Base-by-base conservation (phyloP, 148 eudicot genomes). In the Vaccinium vitisidaea region DNA sequence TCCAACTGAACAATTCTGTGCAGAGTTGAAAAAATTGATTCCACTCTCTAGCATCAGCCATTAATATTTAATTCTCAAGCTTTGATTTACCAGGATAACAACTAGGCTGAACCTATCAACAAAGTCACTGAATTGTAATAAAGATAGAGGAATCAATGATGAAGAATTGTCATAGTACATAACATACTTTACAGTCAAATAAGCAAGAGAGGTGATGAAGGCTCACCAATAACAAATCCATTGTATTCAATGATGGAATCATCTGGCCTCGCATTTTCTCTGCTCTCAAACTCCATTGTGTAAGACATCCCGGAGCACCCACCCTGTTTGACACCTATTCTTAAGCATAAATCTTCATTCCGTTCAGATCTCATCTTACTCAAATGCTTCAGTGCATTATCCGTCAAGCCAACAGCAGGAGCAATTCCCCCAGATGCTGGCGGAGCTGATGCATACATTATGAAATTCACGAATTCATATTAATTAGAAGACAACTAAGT, bases 261-360 rank as follows among this genome's bases (percentile, higher is more conserved):
- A 89, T 96, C 99, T 74, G 95, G 92, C 86, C 91, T 88, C 7
- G 91, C 78, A 58, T 93, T 95, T 67, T 89, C 94, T 89, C 83
- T 93, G 88, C 88, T 94, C 89, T 97, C 98, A 82, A 97, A 97
- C 90, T 97, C 99, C 99, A 97, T 97, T 21, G 92, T 90, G 87
- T 97, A 97, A 74, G 99, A 97, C 98, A 97, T 89, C 59, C 99
- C 99, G 19, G 99, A 97, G 89, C 99, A 97, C 83, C 99, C 98
- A 89, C 99, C 99, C 85, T 97, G 98, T 88, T 91, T 97, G 73
- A 97, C 98, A 55, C 99, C 99, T 80, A 97, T 94, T 88, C 99
- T 93, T 74, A 97, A 92, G 89, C 94, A 92, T 82, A 97, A 85
- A 86, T 97, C 96, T 83, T 94, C 95, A 81, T 86, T 89, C 63